Base-by-base conservation (phyloP, 2,329 filamentous ascomycete species). In the Berkeleyomyces rouxiae region DNA sequence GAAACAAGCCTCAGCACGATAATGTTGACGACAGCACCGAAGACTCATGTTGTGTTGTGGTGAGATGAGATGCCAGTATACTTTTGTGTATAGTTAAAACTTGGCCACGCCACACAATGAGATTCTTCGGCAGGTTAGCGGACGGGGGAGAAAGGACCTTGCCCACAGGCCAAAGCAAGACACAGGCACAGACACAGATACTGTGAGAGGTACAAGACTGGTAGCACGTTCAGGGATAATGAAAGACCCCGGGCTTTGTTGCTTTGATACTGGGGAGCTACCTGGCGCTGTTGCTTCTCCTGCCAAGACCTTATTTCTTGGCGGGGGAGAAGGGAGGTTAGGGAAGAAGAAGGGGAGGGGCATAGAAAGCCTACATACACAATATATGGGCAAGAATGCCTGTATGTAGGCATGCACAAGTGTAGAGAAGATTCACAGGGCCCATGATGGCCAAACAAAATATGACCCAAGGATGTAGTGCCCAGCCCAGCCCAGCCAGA, bases 301-400 rank as follows among this genome's bases (percentile, higher is more conserved):
- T 63, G 46, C 57, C 49, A 60, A 51, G 58, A 46, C 39, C 33
- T 31, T 46, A 37, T 51, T 42, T 61, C 60, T 61, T 61, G 49
- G 58, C 58, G 23, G 51, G 51, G 33, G 51, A 55, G 33, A 23
- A 23, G 23, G 23, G 23, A 23, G 23, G 23, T 23, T 23, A 23
- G 23, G 23, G 23, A 23, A 23, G n/a, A 43, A n/a, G 51, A 16
- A 13, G 39, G 36, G 23, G 13, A 55, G 51, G 33, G 23, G 51
- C 10, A 13, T 7, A 9, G 49, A n/a, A 16, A 36, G 31, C 11
- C 13, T 36, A 23, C 23, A 23, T 23, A 2, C 23, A 23, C 23
- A 23, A 23, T 23, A 23, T 23, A 23, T 23, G 23, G 2, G 23
- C 23, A 23, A 23, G 23, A 23, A 23, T 23, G 23, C 23, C 23